Percentiles rank a stretch among this genome's conserved stretches.
Conservation (phyloP, 768 basidiomycete species). For the Termitomyces sp. region DNA sequence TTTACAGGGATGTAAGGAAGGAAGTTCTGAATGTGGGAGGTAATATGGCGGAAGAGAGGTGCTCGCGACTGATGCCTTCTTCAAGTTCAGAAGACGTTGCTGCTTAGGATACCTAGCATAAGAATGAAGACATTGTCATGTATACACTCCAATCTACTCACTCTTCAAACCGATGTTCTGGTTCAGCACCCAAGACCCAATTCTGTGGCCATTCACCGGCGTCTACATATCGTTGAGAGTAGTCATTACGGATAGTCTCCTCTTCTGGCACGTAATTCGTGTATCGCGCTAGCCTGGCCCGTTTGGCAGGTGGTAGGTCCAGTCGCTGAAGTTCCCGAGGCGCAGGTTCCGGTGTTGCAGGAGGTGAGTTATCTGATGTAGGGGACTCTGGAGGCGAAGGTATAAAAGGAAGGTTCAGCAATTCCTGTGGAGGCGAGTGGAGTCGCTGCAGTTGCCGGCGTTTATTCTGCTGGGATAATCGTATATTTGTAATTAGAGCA, state of each 20-base stretch:
- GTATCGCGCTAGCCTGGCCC: slow-evolving; percentile 64
- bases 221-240: slow-evolving; percentile 85
- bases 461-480: slow-evolving; percentile 48
- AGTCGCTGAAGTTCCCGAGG: slow-evolving; percentile 28
- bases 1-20: slow-evolving; percentile 54
- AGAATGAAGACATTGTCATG: slow-evolving; percentile 2
- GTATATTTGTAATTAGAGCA: slow-evolving; percentile 50
- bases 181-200: slow-evolving; percentile 85
- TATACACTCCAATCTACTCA: slow-evolving; percentile 34
- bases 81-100: slow-evolving; percentile 74
- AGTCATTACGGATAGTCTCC: slow-evolving; percentile 95
- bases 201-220: slow-evolving; percentile 93
- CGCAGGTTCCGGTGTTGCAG: slow-evolving; percentile 35
- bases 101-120: slow-evolving; percentile 85
- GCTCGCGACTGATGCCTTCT: slow-evolving; percentile 69
- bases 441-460: slow-evolving; percentile 52
- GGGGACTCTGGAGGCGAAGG: slow-evolving; percentile 53
- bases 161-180: slow-evolving; percentile 91
- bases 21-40: slow-evolving; percentile 54
- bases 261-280: slow-evolving; percentile 87
- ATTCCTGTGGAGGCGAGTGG: slow-evolving; percentile 46
- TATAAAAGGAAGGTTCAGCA: slow-evolving; percentile 53
- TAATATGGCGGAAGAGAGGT: slow-evolving; percentile 72
- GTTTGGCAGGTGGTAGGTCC: slow-evolving; percentile 61
- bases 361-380: slow-evolving; percentile 38